Conservation (phyloP, 2,329 filamentous ascomycete species). For the Coniochaeta prunicola region DNA sequence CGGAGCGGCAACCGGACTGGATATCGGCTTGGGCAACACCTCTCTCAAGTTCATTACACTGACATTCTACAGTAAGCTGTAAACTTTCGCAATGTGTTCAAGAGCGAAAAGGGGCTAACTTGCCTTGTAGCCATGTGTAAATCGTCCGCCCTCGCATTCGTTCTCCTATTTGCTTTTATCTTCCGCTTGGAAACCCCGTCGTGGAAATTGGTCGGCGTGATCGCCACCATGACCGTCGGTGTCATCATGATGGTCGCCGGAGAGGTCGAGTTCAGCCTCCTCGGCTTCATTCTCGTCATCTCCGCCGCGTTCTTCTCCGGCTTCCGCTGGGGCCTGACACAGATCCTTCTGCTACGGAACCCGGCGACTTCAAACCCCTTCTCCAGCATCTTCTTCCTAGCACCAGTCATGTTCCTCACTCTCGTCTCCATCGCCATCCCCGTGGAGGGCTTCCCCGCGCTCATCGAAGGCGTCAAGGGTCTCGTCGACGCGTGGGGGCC, state of each 20-base stretch:
- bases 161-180: slow-evolving; percentile 88
- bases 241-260: slow-evolving; percentile 98
- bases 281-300: slow-evolving; percentile 90
- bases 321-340: slow-evolving; percentile 97
- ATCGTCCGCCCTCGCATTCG: slow-evolving; percentile 90
- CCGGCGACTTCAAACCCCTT: slow-evolving; percentile 95
- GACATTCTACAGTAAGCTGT: slow-evolving; percentile 89
- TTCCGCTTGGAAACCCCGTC: slow-evolving; percentile 88
- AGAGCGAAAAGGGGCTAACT: slow-evolving; percentile 15
- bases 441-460: slow-evolving; percentile 68
- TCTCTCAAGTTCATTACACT: slow-evolving; percentile 93
- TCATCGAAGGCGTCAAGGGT: slow-evolving; percentile 56
- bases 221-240: slow-evolving; percentile 83
- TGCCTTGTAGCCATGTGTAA: slow-evolving; percentile 78
- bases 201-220: slow-evolving; percentile 77
- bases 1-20: slow-evolving; percentile 84
- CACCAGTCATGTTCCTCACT: slow-evolving; percentile 88
- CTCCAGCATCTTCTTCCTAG: slow-evolving; percentile 95
- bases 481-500: slow-evolving; percentile 63
- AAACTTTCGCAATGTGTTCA: slow-evolving; percentile 11
- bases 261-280: slow-evolving; percentile 79
- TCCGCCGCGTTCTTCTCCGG: slow-evolving; percentile 90
- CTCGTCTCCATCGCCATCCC: slow-evolving; percentile 75
- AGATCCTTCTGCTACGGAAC: slow-evolving; percentile 89
- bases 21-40: slow-evolving; percentile 94